Percentiles rank a stretch among this genome's conserved stretches.
Conservation (phyloP, 805 yeast species). For the Saccharomycopsis sp. region DNA sequence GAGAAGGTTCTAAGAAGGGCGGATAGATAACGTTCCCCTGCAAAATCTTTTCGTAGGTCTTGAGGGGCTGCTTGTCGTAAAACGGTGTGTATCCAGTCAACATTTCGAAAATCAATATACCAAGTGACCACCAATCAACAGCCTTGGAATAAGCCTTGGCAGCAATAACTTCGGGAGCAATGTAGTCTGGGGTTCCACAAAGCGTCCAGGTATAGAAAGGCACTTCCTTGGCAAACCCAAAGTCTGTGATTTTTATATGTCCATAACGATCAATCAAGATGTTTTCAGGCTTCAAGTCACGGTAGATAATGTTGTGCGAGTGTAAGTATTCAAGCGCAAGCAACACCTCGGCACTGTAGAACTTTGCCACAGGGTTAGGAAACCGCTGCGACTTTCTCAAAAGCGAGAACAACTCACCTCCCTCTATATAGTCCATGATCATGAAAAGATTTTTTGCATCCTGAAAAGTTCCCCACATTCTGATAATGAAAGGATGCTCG, state of each 20-base stretch:
- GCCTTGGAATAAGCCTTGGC: slow-evolving; percentile 92
- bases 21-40: slow-evolving; percentile 77
- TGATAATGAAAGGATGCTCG: slow-evolving; percentile 82
- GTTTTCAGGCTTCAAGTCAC: slow-evolving; percentile 92
- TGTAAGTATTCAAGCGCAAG: slow-evolving; percentile 86
- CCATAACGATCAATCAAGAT: slow-evolving; percentile 83
- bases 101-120: slow-evolving; percentile 89
- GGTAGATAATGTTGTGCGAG: slow-evolving; percentile 75
- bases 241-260: slow-evolving; percentile 86
- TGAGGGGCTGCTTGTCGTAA: slow-evolving; percentile 88
- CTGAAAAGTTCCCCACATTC: slow-evolving; percentile 97
- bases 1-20: slow-evolving; percentile 67
- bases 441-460: slow-evolving; percentile 77
- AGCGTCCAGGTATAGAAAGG: slow-evolving; percentile 87
- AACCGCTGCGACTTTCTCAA: slow-evolving; percentile 84
- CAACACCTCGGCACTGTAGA: slow-evolving; percentile 87
- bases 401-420: slow-evolving; percentile 85
- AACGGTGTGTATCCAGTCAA: slow-evolving; percentile 93
- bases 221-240: slow-evolving; percentile 93
- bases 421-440: slow-evolving; percentile 97
- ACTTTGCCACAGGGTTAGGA: slow-evolving; percentile 94
- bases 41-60: slow-evolving; percentile 87
- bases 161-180: slow-evolving; percentile 93
- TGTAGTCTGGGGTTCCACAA: slow-evolving; percentile 95
- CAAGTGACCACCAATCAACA: slow-evolving; percentile 98